Conservation (phyloP, 148 eudicot genomes). For the Rhododendron vialii region DNA sequence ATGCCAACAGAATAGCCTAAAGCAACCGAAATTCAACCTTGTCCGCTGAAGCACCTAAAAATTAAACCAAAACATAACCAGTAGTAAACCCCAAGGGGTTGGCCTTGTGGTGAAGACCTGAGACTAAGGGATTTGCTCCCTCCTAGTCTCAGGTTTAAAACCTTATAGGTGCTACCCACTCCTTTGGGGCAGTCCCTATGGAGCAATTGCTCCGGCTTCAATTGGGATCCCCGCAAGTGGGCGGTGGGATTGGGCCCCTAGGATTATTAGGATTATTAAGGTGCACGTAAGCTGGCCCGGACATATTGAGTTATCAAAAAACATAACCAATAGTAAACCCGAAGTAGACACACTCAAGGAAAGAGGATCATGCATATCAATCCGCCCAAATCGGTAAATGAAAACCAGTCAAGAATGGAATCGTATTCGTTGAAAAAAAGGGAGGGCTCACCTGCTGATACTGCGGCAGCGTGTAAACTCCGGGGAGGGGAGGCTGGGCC, state of each 20-base stretch:
- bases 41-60: too few species aligned
- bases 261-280: too few species aligned
- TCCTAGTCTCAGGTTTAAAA: not conserved
- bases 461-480: constrained; percentile 65
- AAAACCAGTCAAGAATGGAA: not conserved
- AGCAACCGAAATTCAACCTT: too few species aligned
- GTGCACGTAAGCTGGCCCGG: not conserved
- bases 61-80: not conserved
- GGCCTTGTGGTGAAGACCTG: too few species aligned
- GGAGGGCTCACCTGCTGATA: constrained; percentile 53
- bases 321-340: not conserved
- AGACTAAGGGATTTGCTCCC: not conserved
- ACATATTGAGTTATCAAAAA: not conserved
- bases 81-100: not conserved
- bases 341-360: not conserved
- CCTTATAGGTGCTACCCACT: not conserved
- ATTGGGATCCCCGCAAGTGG: not conserved
- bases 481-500: constrained; percentile 18
- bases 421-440: not conserved
- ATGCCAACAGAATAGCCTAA: too few species aligned
- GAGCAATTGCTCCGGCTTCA: not conserved
- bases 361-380: not conserved
- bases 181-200: not conserved
- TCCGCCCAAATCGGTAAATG: not conserved
- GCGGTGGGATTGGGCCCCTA: not conserved